Conservation (phyloP, 257 asterid genomes). For the Echites panduratus region DNA sequence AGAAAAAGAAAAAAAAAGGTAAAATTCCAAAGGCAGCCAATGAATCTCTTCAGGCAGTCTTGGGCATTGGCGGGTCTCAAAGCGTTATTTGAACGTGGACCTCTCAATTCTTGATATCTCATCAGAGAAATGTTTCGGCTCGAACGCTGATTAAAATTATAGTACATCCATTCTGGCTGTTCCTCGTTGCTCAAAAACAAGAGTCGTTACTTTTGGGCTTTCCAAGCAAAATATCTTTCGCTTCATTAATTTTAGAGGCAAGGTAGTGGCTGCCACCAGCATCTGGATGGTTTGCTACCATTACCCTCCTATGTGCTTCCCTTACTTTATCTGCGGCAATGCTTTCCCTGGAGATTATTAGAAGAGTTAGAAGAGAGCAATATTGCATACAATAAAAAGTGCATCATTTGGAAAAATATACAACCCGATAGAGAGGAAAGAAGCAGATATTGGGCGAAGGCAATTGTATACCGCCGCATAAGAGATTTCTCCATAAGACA, state of each 20-base stretch:
- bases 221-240: slow-evolving; percentile 72
- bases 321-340: slow-evolving; percentile 57
- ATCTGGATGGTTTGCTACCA: slow-evolving; percentile 95
- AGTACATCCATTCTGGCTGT: not conserved
- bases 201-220: slow-evolving; percentile 58
- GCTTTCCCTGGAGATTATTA: slow-evolving; percentile 48
- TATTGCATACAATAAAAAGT: not conserved
- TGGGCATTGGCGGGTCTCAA: not conserved
- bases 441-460: not conserved
- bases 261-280: slow-evolving; percentile 96
- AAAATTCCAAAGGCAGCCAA: not conserved
- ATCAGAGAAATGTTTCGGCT: not conserved
- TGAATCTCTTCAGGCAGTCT: not conserved
- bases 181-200: slow-evolving; percentile 41
- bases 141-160: not conserved
- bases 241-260: slow-evolving; percentile 85
- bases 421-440: not conserved
- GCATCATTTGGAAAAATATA: too few species aligned
- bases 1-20: too few species aligned
- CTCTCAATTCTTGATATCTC: not conserved
- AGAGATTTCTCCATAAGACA: not conserved
- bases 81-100: not conserved
- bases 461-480: not conserved
- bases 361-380: not conserved
- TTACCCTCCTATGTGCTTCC: slow-evolving; percentile 91